Evolutionary conservation across 2,329 filamentous ascomycete species (phyloP).

Genomic region (Exserohilum rostratum): DNA sequence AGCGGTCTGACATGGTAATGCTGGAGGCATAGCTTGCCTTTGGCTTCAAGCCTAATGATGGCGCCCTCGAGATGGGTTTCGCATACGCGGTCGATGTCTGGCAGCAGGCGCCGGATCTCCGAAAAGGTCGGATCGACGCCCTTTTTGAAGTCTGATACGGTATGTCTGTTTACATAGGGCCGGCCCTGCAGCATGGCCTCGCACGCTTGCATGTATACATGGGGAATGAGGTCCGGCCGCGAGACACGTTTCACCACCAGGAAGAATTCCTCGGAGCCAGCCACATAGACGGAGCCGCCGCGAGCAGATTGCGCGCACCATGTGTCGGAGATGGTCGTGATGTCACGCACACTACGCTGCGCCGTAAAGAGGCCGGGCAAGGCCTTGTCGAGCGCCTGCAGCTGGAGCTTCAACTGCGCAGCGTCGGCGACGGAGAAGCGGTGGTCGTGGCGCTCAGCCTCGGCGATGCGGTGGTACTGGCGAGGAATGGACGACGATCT

Average conservation of each 20-base stretch:
- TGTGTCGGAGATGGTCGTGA: slow-evolving; percentile 5
- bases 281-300: slow-evolving; percentile 18
- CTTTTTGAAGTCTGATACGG: slow-evolving; percentile 13
- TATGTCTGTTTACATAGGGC: slow-evolving; percentile 22
- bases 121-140: slow-evolving; percentile 31
- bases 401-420: slow-evolving; percentile 22
- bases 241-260: slow-evolving; percentile 21
- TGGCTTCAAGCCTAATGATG: slow-evolving; percentile 18
- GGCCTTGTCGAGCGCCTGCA: slow-evolving; percentile 27
- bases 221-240: slow-evolving; percentile 26
- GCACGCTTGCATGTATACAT: slow-evolving; percentile 28
- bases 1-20: not conserved
- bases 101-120: slow-evolving; percentile 22
- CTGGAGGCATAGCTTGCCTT: slow-evolving; percentile 15
- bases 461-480: slow-evolving; percentile 7
- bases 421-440: slow-evolving; percentile 28
- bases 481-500: slow-evolving; percentile 16
- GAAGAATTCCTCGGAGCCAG: slow-evolving; percentile 27
- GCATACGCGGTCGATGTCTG: slow-evolving; percentile 24
- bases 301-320: slow-evolving; percentile 11
- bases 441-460: not conserved
- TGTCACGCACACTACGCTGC: slow-evolving; percentile 6
- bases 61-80: slow-evolving; percentile 21
- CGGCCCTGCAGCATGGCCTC: slow-evolving; percentile 17
- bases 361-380: slow-evolving; percentile 6